Evolutionary conservation across 2,329 filamentous ascomycete species (phyloP).

Genomic region (Meredithiella fracta): DNA sequence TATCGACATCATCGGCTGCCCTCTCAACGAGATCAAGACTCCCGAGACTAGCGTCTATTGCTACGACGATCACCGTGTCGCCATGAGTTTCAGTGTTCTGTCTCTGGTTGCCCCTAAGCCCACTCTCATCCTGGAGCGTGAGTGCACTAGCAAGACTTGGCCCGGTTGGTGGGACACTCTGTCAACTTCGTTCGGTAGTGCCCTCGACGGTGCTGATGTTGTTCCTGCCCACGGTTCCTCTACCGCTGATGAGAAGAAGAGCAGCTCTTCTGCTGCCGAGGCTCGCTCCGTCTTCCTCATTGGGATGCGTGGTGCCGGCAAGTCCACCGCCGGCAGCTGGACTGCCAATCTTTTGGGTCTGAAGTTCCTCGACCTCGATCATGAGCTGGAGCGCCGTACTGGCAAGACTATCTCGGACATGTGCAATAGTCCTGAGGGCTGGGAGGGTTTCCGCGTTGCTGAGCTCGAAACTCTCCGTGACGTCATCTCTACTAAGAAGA

Average conservation of each 20-base stretch:
- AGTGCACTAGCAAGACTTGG: slow-evolving; percentile 96
- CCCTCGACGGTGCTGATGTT: slow-evolving; percentile 49
- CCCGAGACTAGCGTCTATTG: slow-evolving; percentile 62
- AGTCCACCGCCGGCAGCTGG: slow-evolving; percentile 85
- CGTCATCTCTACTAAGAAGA: slow-evolving; percentile 56
- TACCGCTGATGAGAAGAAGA: slow-evolving; percentile 5
- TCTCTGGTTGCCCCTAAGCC: slow-evolving; percentile 53
- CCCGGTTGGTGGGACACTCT: slow-evolving; percentile 96
- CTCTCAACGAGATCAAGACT: slow-evolving; percentile 30
- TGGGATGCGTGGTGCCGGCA: slow-evolving; percentile 92
- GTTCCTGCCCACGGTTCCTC: slow-evolving; percentile 14
- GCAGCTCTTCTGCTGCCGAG: background rate
- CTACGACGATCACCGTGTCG: slow-evolving; percentile 94
- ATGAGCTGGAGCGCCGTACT: slow-evolving; percentile 60
- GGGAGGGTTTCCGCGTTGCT: slow-evolving; percentile 72
- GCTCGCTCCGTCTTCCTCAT: slow-evolving; percentile 73
- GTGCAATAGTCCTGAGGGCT: slow-evolving; percentile 54
- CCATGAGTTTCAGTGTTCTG: slow-evolving; percentile 95
- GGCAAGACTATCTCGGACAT: slow-evolving; percentile 73
- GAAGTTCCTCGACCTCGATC: slow-evolving; percentile 73
- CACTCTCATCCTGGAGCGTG: slow-evolving; percentile 69
- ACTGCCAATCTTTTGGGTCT: slow-evolving; percentile 59
- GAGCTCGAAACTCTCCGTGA: slow-evolving; percentile 61
- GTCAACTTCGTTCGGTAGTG: slow-evolving; percentile 34
- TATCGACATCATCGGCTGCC: slow-evolving; percentile 52